Conservation (phyloP, 805 yeast genomes). For the Monosporozyma aquatica region DNA sequence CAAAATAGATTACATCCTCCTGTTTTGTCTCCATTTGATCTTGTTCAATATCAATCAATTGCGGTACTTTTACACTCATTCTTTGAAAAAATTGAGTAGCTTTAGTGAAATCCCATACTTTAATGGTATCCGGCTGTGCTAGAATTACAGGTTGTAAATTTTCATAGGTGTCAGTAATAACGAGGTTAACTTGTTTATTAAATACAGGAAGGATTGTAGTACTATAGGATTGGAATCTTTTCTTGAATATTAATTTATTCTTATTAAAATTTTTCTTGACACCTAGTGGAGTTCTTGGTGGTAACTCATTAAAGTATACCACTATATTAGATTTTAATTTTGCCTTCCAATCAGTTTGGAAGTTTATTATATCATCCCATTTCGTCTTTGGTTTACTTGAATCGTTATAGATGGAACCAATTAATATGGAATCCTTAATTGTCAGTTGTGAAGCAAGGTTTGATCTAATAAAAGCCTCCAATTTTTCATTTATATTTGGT, state of each 20-base stretch:
- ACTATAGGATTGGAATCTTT: slow-evolving; percentile 35
- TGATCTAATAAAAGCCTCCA: slow-evolving; percentile 4
- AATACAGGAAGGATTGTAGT: slow-evolving; percentile 49
- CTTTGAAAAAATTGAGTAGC: slow-evolving; percentile 66
- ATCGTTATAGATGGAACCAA: slow-evolving; percentile 3
- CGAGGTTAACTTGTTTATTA: slow-evolving; percentile 56
- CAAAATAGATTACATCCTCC: slow-evolving; percentile 5
- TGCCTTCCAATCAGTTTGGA: slow-evolving; percentile 56
- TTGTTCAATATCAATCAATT: slow-evolving; percentile 4
- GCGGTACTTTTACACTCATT: slow-evolving; percentile 35
- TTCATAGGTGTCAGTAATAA: slow-evolving; percentile 39
- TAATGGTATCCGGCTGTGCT: slow-evolving; percentile 16
- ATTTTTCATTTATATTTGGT: background rate
- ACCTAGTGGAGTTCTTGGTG: background rate
- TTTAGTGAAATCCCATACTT: slow-evolving; percentile 82
- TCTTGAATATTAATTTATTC: slow-evolving; percentile 9
- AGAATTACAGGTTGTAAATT: background rate
- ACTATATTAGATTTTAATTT: slow-evolving; percentile 44
- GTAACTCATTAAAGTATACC: slow-evolving; percentile 48
- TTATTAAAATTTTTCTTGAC: slow-evolving; percentile 2
- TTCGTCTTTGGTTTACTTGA: slow-evolving; percentile 4
- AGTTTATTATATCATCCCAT: slow-evolving; percentile 34
- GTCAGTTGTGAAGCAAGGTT: background rate
- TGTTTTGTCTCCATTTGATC: background rate
- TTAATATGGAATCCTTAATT: background rate